These are phyloP conservation scores for Oropetium thomaeum DNA, from an alignment of 176 grass and related monocot species.

Conservation along the genomic window DNA sequence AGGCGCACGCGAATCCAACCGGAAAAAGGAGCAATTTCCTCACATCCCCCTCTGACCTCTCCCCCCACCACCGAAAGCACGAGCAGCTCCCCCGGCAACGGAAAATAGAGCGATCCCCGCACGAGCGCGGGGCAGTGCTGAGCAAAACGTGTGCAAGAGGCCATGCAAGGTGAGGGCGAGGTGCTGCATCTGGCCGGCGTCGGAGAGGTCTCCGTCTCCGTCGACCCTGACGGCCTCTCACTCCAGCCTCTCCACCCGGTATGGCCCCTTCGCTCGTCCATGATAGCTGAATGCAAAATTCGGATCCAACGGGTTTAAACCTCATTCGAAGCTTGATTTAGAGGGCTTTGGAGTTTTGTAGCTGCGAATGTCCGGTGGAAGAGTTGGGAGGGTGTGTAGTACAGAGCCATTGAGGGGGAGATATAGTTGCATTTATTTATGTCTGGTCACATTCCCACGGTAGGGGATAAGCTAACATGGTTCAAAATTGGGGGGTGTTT, in stretches of 20 bases:
- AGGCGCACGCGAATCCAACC: slow-evolving; percentile 1
- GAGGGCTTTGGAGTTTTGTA: not conserved
- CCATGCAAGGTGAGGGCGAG: slow-evolving; percentile 52
- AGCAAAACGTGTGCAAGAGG: not conserved
- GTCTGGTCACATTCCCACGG: not conserved
- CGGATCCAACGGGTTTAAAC: slow-evolving; percentile 25
- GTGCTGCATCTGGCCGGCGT: slow-evolving; percentile 58
- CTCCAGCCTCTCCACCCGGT: slow-evolving; percentile 57
- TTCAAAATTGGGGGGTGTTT: not conserved
- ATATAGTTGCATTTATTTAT: slow-evolving; percentile 5
- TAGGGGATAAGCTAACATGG: not conserved
- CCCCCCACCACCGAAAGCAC: not conserved
- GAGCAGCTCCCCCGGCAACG: not conserved
- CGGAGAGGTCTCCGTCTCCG: slow-evolving; percentile 57
- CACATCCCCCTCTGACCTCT: not conserved
- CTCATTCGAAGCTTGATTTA: not conserved
- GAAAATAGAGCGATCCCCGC: not conserved
- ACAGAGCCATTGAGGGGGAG: not conserved
- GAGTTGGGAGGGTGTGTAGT: not conserved
- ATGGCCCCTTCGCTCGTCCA: not conserved
- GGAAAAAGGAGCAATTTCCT: not conserved
- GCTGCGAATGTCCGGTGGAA: not conserved
- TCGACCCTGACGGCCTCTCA: slow-evolving; percentile 51
- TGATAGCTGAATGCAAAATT: not conserved
- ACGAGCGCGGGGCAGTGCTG: slow-evolving; percentile 6